A percentile compares a stretch with the other conserved stretches of the same genome.
Evolutionary conservation across 2,329 filamentous ascomycete species (phyloP).

Genomic region (Calonectria crousiana): DNA sequence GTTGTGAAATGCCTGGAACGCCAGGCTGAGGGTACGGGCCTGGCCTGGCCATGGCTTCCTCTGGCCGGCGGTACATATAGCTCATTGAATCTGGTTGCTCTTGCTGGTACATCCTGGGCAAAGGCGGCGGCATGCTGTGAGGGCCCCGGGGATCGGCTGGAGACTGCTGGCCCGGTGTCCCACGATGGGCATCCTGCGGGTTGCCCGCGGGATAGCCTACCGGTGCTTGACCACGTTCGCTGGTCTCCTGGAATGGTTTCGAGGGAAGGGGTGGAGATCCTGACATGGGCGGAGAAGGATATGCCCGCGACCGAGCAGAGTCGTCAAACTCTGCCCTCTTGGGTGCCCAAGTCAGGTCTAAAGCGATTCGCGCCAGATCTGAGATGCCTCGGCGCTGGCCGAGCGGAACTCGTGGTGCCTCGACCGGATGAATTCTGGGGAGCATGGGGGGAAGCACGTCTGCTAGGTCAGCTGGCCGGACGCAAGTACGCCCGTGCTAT

Average conservation of each 20-base stretch:
- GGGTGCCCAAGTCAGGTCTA: slow-evolving; percentile 58
- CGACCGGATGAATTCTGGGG: slow-evolving; percentile 59
- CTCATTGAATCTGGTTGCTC: slow-evolving; percentile 38
- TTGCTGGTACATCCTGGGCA: slow-evolving; percentile 46
- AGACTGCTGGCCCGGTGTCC: slow-evolving; percentile 47
- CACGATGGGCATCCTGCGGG: slow-evolving; percentile 64
- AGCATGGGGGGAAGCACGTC: slow-evolving; percentile 63
- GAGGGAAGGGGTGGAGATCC: slow-evolving; percentile 73
- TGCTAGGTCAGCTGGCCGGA: slow-evolving; percentile 35
- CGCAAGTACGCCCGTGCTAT: slow-evolving; percentile 30
- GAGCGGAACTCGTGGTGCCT: slow-evolving; percentile 59
- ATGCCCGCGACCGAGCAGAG: slow-evolving; percentile 70
- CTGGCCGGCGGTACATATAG: slow-evolving; percentile 44
- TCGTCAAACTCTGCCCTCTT: slow-evolving; percentile 63
- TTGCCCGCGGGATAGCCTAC: slow-evolving; percentile 58
- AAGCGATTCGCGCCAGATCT: slow-evolving; percentile 67
- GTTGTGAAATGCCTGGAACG: slow-evolving; percentile 31
- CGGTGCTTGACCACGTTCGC: slow-evolving; percentile 62
- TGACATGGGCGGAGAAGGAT: slow-evolving; percentile 82
- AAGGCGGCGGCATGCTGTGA: slow-evolving; percentile 38
- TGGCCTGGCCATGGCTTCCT: slow-evolving; percentile 40
- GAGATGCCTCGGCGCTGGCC: slow-evolving; percentile 70
- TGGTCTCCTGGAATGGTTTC: slow-evolving; percentile 69
- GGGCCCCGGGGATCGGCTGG: slow-evolving; percentile 40
- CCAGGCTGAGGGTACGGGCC: slow-evolving; percentile 42